phyloP scores from a whole-genome alignment of 2,329 filamentous ascomycete species.

The Trichothecium sympodiale region DNA sequence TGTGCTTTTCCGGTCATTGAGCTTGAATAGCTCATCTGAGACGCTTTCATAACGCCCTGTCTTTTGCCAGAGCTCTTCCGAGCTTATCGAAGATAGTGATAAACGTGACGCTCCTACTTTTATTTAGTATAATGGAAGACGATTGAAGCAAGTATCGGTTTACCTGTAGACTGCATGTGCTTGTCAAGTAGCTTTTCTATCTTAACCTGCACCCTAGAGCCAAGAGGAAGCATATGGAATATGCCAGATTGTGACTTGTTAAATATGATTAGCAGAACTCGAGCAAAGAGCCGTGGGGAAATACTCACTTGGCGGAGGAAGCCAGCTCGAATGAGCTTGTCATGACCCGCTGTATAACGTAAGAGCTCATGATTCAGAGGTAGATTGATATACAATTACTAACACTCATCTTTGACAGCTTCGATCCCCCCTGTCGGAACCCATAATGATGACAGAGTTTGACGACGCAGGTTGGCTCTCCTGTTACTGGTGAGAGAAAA shows the following conservation, averaged over 20 bases:
- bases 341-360: constrained; percentile 43
- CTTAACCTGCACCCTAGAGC: constrained; percentile 79
- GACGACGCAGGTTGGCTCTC: constrained; percentile 19
- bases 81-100: constrained; percentile 74
- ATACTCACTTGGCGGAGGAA: constrained; percentile 57
- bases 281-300: neutral
- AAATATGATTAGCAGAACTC: neutral
- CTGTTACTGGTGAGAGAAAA: constrained; percentile 11
- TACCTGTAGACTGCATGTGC: constrained; percentile 70
- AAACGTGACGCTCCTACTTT: constrained; percentile 62
- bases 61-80: constrained; percentile 70
- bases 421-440: constrained; percentile 62
- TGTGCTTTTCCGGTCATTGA: constrained; percentile 67
- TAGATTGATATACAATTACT: constrained; percentile 4
- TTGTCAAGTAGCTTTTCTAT: constrained; percentile 76
- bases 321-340: constrained; percentile 58
- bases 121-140: constrained; percentile 3
- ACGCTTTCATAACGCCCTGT: constrained; percentile 71
- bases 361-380: neutral
- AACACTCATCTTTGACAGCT: constrained; percentile 42
- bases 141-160: constrained; percentile 2
- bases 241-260: constrained; percentile 73
- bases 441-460: constrained; percentile 62
- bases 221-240: constrained; percentile 84
- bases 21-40: constrained; percentile 67